Evolutionary conservation across 768 basidiomycete genomes (phyloP).

Genomic region (Trichaptum fuscoviolaceum): DNA sequence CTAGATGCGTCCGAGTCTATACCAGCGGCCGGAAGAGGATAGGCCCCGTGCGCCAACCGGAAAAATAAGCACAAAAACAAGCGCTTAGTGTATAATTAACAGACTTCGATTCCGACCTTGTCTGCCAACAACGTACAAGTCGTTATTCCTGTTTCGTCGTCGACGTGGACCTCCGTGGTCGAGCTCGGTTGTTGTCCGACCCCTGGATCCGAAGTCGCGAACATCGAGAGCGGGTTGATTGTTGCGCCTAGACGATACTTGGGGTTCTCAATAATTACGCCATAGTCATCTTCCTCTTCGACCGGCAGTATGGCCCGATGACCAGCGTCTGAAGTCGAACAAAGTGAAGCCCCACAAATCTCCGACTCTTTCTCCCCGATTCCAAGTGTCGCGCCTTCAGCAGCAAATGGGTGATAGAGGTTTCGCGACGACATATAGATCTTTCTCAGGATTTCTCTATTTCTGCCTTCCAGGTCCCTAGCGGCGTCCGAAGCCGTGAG

Average conservation of each 20-base stretch:
- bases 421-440: background rate
- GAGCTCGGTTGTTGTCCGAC: background rate
- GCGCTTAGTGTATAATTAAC: background rate
- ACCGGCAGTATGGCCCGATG: background rate
- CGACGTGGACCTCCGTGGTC: background rate
- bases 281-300: background rate
- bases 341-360: background rate
- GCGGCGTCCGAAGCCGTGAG: background rate
- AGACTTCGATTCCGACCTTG: background rate
- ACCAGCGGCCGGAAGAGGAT: background rate
- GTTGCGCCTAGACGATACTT: background rate
- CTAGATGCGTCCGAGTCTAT: background rate
- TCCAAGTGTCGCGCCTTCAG: background rate
- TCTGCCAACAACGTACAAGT: background rate
- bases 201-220: background rate
- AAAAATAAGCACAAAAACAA: background rate
- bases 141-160: background rate
- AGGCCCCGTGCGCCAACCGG: background rate
- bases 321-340: background rate
- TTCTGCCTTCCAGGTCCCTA: background rate
- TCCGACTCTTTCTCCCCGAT: background rate
- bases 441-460: slow-evolving; percentile 1
- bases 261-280: background rate
- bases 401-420: background rate
- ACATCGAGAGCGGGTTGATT: background rate